Base-by-base conservation (phyloP, 2,329 filamentous ascomycete genomes). In the Knoxdaviesia capensis region DNA sequence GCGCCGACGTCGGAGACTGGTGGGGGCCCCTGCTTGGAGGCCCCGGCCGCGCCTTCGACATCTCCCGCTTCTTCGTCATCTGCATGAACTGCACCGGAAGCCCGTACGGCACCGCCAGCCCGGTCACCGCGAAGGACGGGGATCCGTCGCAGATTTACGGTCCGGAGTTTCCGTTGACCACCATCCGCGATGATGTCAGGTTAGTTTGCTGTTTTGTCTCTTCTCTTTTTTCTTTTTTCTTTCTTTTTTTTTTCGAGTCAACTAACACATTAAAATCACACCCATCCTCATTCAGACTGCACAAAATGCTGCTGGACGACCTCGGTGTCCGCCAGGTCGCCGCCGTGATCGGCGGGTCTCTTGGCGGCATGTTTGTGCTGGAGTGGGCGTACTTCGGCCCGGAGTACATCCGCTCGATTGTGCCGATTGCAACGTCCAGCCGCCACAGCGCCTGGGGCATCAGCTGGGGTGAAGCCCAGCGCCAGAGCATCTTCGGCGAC, bases 401-500 rank as follows among this genome's bases (percentile, higher is more conserved):
- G 50, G 75, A 85, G 49, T 92, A 90, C 51, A 83, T 92, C 43
- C 74, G 77, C 48, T 77, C 69, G 48, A 77, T 90, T 50, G 78
- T 90, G 7, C 80, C 84, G 9, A 88, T 92, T 51, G 84, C 84
- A 28, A 90, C 84, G 5, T 88, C 83, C 6, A 83, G 80, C 50
- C 68, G 79, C 36, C 85, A 90, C 58, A 88, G 82, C 52, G 84
- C 84, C 5, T 92, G 84, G 84, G 80, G 84, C 29, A 92, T 90
- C 53, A 87, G 80, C 59, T 92, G 84, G 84, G 83, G 82, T 36
- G 84, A 90, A 56, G 83, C 83, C 4, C 84, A 92, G 57, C 70
- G 84, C 41, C 83, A 90, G 61, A 87, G 81, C 68, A 96, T 98
- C 56, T 98, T 96, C 61, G 87, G 85, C 35, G 90, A 98, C 56